These are phyloP conservation scores for Pyricularia pennisetigena DNA, from an alignment of 2,329 filamentous ascomycete genomes.

Conservation along the genomic window DNA sequence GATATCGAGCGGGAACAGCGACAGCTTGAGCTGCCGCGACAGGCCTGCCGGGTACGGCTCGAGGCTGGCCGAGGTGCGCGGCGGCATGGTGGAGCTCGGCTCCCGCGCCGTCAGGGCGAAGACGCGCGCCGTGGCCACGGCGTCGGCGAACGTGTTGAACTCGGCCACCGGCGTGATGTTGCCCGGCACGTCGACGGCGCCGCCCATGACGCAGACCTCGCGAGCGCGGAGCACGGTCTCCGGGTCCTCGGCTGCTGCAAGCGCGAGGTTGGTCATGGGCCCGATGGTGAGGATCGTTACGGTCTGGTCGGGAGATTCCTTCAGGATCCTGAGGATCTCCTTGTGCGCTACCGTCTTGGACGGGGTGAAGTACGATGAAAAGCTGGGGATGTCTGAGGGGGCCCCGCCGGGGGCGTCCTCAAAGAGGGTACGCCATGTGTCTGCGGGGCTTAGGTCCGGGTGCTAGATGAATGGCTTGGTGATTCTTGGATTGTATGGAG, in stretches of 20 bases:
- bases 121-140: conserved; percentile 64
- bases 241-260: conserved; percentile 80
- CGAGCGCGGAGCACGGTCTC: conserved; percentile 83
- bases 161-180: conserved; percentile 83
- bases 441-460: conserved; percentile 63
- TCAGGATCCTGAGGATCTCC: conserved; percentile 81
- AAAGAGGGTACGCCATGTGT: conserved; percentile 66
- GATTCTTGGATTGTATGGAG: neutral
- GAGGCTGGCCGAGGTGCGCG: conserved; percentile 14
- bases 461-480: conserved; percentile 28
- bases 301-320: conserved; percentile 71
- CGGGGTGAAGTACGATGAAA: conserved; percentile 59
- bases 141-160: conserved; percentile 92
- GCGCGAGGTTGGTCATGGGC: conserved; percentile 84
- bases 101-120: conserved; percentile 66
- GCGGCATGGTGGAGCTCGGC: conserved; percentile 74
- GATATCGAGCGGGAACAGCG: conserved; percentile 68
- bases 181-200: conserved; percentile 66
- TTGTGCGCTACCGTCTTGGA: conserved; percentile 66
- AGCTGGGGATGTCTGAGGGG: conserved; percentile 29
- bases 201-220: conserved; percentile 93
- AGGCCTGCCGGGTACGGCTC: conserved; percentile 53
- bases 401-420: conserved; percentile 22
- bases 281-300: conserved; percentile 87
- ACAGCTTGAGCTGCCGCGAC: conserved; percentile 53